Evolutionary conservation across 805 yeast species (phyloP).

Genomic region (Kregervanrija fluxuum): DNA sequence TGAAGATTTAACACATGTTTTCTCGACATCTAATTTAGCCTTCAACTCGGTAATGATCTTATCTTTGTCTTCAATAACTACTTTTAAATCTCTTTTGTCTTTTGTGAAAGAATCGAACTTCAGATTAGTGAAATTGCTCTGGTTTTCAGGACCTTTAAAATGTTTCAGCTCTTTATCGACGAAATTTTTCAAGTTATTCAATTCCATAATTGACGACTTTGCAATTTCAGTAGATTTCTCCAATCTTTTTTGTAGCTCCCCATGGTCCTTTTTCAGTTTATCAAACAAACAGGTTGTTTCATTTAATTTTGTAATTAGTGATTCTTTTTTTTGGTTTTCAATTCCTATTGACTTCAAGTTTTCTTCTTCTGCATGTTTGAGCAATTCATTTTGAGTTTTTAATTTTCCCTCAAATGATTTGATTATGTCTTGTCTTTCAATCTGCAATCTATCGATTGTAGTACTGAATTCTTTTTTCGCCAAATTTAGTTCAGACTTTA

Average conservation of each 20-base stretch:
- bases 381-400: slow-evolving; percentile 28
- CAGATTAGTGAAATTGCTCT: too few relatives aligned
- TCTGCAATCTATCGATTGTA: slow-evolving; percentile 1
- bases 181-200: slow-evolving; percentile 6
- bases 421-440: slow-evolving; percentile 13
- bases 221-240: slow-evolving; percentile 1
- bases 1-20: too few relatives aligned
- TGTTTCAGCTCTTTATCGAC: slow-evolving; percentile 22
- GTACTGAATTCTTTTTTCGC: not conserved
- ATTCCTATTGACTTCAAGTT: not conserved
- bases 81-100: too few relatives aligned
- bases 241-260: not conserved
- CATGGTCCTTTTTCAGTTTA: not conserved
- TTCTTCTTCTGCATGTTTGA: slow-evolving; percentile 17
- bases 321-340: not conserved
- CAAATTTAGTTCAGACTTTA: too few relatives aligned
- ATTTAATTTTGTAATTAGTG: not conserved
- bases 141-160: not conserved
- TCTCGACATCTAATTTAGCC: too few relatives aligned
- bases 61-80: too few relatives aligned
- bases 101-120: too few relatives aligned
- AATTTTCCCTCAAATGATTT: slow-evolving; percentile 29
- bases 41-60: too few relatives aligned
- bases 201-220: not conserved
- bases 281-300: not conserved